Conservation (phyloP, 2,329 filamentous ascomycete genomes). For the Stagonosporopsis rhizophila region DNA sequence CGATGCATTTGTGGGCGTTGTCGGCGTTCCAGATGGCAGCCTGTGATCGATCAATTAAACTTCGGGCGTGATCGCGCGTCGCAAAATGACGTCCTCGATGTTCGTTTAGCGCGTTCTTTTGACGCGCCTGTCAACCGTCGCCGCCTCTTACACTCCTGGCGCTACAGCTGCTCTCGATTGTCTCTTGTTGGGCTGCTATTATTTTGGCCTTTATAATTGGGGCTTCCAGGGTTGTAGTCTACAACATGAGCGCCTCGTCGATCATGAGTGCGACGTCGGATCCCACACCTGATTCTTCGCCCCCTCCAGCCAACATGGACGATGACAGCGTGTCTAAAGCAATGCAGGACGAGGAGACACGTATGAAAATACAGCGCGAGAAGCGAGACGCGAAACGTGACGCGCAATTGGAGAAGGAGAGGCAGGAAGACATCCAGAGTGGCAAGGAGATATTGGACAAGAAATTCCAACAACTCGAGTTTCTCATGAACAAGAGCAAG, state of each 20-base stretch:
- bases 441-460: slow-evolving; percentile 56
- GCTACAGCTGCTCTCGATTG: neutral
- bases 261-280: slow-evolving; percentile 30
- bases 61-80: slow-evolving; percentile 37
- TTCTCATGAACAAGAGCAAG: slow-evolving; percentile 61
- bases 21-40: neutral
- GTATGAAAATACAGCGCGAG: slow-evolving; percentile 52
- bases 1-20: too few species aligned
- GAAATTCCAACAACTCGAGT: slow-evolving; percentile 61
- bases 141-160: slow-evolving; percentile 16
- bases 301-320: slow-evolving; percentile 41
- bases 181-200: neutral
- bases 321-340: slow-evolving; percentile 44
- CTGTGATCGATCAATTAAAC: slow-evolving; percentile 16
- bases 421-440: slow-evolving; percentile 55
- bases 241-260: slow-evolving; percentile 37
- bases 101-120: slow-evolving; percentile 33
- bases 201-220: neutral
- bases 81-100: slow-evolving; percentile 34
- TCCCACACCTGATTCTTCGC: slow-evolving; percentile 46
- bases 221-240: neutral
- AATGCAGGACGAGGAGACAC: slow-evolving; percentile 56
- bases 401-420: slow-evolving; percentile 52
- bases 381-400: slow-evolving; percentile 56
- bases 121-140: slow-evolving; percentile 20